phyloP scores from a whole-genome alignment of 1,139 yeast genomes.

The Yamadazyma blattariae region DNA sequence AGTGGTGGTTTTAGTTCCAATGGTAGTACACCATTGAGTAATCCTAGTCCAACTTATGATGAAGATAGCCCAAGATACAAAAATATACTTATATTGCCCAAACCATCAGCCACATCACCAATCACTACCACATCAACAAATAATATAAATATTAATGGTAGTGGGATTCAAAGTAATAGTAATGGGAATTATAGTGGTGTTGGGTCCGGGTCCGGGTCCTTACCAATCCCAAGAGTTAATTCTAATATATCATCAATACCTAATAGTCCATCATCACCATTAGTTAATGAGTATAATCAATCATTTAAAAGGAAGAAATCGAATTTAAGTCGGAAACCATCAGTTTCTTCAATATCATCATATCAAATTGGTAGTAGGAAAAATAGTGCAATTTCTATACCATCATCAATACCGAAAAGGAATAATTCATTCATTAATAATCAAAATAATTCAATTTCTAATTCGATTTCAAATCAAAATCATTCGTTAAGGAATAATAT shows the following conservation, averaged over 20 bases:
- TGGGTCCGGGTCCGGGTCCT: no score
- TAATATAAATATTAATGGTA: background rate
- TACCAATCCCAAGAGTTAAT: slow-evolving; percentile 23
- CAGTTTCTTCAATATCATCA: slow-evolving; percentile 15
- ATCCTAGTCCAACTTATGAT: no score
- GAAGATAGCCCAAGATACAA: slow-evolving; percentile 26
- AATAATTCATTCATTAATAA: slow-evolving; percentile 15
- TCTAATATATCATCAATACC: slow-evolving; percentile 10
- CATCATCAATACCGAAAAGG: slow-evolving; percentile 16
- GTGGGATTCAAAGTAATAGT: slow-evolving; percentile 3
- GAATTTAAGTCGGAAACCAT: slow-evolving; percentile 20
- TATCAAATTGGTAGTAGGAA: slow-evolving; percentile 13
- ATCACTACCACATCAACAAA: slow-evolving; percentile 4
- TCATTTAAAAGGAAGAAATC: slow-evolving; percentile 45
- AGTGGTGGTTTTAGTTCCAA: background rate
- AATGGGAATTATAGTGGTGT: slow-evolving; percentile 11
- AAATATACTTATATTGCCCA: slow-evolving; percentile 44
- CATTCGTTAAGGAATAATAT: slow-evolving; percentile 11
- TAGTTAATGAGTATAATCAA: slow-evolving; percentile 21
- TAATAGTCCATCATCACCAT: slow-evolving; percentile 23
- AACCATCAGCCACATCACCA: slow-evolving; percentile 20
- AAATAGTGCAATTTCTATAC: slow-evolving; percentile 12
- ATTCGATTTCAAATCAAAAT: no score
- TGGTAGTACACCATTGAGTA: slow-evolving; percentile 3
- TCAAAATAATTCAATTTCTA: slow-evolving; percentile 1